Conservation (phyloP, 1,284 basidiomycete genomes). For the Ustilago trichophora region DNA sequence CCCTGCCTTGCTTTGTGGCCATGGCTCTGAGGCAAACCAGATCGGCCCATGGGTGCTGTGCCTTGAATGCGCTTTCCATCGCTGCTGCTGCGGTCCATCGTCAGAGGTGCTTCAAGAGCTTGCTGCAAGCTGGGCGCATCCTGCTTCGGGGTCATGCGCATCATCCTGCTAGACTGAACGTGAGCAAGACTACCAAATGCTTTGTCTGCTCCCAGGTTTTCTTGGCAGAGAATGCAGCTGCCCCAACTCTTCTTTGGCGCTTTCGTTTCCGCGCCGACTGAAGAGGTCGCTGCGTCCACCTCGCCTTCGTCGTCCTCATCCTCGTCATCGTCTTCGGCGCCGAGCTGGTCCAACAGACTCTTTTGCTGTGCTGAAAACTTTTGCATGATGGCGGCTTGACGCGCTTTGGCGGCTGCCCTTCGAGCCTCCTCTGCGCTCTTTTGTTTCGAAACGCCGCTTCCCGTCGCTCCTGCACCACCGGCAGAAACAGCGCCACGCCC, state of each 20-base stretch:
- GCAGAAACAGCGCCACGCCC: constrained; percentile 24
- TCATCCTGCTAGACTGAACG: constrained; percentile 85
- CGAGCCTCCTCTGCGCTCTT: constrained; percentile 49
- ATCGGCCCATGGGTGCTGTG: constrained; percentile 25
- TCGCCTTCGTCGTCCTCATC: constrained; percentile 50
- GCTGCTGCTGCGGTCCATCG: constrained; percentile 55
- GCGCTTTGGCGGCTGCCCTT: constrained; percentile 58
- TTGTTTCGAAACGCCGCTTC: constrained; percentile 9
- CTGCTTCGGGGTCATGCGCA: constrained; percentile 82
- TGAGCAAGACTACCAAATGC: constrained; percentile 90
- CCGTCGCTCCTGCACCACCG: not conserved
- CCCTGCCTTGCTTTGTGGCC: constrained; percentile 12
- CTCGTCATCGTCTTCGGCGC: constrained; percentile 56
- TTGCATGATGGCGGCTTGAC: constrained; percentile 64
- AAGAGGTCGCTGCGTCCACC: constrained; percentile 25
- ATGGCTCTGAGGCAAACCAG: constrained; percentile 9
- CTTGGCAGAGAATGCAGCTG: constrained; percentile 97
- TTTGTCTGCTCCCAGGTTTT: constrained; percentile 79
- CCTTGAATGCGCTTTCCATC: constrained; percentile 51
- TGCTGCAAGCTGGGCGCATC: constrained; percentile 75
- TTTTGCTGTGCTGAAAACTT: constrained; percentile 65
- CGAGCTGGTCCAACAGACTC: constrained; percentile 58
- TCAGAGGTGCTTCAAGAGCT: constrained; percentile 72
- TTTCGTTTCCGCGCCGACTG: constrained; percentile 14
- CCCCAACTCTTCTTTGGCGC: constrained; percentile 69